phyloP scores from a whole-genome alignment of 2,329 filamentous ascomycete species.

The Colletotrichum godetiae region DNA sequence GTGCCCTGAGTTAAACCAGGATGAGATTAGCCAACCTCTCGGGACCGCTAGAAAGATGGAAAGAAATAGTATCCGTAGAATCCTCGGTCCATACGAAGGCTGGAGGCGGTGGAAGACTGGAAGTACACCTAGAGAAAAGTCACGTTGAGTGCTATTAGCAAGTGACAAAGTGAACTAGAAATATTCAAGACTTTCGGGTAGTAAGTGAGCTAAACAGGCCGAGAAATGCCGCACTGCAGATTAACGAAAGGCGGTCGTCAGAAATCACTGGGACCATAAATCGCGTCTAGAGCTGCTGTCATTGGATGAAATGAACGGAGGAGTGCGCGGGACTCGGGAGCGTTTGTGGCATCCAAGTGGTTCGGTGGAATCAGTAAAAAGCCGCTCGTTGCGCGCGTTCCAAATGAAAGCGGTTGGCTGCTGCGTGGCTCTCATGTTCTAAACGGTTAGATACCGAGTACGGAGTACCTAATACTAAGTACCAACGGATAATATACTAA shows the following conservation, averaged over 20 bases:
- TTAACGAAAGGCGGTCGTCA: neutral
- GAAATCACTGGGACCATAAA: neutral
- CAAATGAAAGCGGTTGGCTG: neutral
- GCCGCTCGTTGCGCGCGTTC: neutral
- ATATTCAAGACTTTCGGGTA: neutral
- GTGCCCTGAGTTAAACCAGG: neutral
- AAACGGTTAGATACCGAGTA: no score
- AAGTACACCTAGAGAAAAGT: neutral
- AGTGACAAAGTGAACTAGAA: neutral
- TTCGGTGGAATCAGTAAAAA: neutral
- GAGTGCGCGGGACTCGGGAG: neutral
- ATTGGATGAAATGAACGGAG: neutral
- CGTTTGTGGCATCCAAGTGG: neutral
- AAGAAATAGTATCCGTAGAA: no score
- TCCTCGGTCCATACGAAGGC: neutral
- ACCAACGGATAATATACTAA: no score
- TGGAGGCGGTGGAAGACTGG: no score
- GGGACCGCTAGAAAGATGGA: neutral
- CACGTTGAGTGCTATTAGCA: neutral
- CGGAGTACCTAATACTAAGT: no score
- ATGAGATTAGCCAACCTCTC: neutral
- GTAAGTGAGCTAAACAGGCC: neutral
- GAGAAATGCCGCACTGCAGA: slow-evolving; percentile 7
- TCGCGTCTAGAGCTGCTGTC: neutral
- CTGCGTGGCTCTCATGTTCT: no score